Percentiles rank a stretch among this genome's conserved stretches.
Evolutionary conservation across 192 early-diverging fungal species (phyloP).

Genomic region (Coemansia sp.): DNA sequence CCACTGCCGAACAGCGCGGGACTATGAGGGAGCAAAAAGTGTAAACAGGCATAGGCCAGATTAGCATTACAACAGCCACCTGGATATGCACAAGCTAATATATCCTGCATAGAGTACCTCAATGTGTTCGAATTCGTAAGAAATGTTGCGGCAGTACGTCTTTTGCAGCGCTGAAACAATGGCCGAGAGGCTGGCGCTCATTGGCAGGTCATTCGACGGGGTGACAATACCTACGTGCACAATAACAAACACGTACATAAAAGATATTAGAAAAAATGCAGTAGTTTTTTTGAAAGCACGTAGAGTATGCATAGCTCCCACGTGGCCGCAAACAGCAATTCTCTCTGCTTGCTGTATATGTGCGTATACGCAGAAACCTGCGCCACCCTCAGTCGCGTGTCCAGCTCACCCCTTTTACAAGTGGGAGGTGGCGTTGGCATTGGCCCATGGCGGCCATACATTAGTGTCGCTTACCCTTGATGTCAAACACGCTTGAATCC

Average conservation of each 20-base stretch:
- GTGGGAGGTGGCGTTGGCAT: neutral
- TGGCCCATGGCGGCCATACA: slow-evolving; percentile 5
- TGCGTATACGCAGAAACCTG: neutral
- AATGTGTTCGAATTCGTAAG: slow-evolving; percentile 95
- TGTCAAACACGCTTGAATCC: slow-evolving; percentile 47
- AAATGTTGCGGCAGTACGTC: slow-evolving; percentile 82
- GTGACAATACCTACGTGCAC: slow-evolving; percentile 38
- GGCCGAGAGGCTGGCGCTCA: slow-evolving; percentile 25
- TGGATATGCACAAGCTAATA: slow-evolving; percentile 49
- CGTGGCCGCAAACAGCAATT: neutral
- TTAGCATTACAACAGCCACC: neutral
- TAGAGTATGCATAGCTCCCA: slow-evolving; percentile 10
- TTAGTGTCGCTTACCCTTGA: slow-evolving; percentile 28
- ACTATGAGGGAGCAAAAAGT: neutral
- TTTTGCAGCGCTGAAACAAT: slow-evolving; percentile 59
- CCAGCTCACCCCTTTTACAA: neutral
- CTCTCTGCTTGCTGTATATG: slow-evolving; percentile 46
- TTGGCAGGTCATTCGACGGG: slow-evolving; percentile 15
- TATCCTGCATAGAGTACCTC: slow-evolving; percentile 73
- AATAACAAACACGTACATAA: neutral
- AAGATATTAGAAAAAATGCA: neutral
- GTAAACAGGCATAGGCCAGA: neutral
- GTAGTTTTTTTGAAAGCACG: neutral
- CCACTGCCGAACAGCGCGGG: slow-evolving; percentile 59
- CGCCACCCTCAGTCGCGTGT: neutral